Evolutionary conservation across 208 protist species (phyloP).

Genomic region (Trypanosoma caninum): DNA sequence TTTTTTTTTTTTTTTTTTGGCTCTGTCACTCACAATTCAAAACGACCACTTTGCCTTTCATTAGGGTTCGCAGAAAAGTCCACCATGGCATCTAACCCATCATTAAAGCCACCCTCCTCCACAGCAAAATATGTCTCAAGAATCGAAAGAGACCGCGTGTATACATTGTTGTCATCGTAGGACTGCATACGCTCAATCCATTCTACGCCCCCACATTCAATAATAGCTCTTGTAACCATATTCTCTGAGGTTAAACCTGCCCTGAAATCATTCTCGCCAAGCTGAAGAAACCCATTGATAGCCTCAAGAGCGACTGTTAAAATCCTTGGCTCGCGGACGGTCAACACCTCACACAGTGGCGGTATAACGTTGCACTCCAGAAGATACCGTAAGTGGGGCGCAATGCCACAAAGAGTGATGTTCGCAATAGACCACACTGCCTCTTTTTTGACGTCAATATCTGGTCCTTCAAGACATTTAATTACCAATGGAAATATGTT

Average conservation of each 20-base stretch:
- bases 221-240: slow-evolving; percentile 72
- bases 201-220: slow-evolving; percentile 93
- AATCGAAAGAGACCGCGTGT: slow-evolving; percentile 92
- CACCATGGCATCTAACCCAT: not conserved
- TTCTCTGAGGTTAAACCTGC: slow-evolving; percentile 42
- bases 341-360: slow-evolving; percentile 93
- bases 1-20: too few species aligned
- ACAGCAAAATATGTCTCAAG: slow-evolving; percentile 90
- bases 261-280: slow-evolving; percentile 55
- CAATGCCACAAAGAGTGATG: slow-evolving; percentile 89
- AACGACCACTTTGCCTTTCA: too few species aligned
- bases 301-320: slow-evolving; percentile 95
- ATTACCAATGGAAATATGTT: slow-evolving; percentile 92
- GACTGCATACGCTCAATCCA: slow-evolving; percentile 94
- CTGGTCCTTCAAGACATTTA: slow-evolving; percentile 69
- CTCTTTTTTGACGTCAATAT: slow-evolving; percentile 98
- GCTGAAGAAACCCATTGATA: slow-evolving; percentile 94
- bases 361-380: slow-evolving; percentile 87
- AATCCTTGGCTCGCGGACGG: slow-evolving; percentile 87
- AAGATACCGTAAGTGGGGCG: slow-evolving; percentile 90
- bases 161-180: slow-evolving; percentile 94
- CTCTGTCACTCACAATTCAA: too few species aligned
- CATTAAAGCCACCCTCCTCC: slow-evolving; percentile 23
- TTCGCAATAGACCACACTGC: slow-evolving; percentile 98
- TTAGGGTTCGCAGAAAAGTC: too few species aligned